Evolutionary conservation across 1,284 basidiomycete species (phyloP).

Genomic region (Macrocybe sp.): DNA sequence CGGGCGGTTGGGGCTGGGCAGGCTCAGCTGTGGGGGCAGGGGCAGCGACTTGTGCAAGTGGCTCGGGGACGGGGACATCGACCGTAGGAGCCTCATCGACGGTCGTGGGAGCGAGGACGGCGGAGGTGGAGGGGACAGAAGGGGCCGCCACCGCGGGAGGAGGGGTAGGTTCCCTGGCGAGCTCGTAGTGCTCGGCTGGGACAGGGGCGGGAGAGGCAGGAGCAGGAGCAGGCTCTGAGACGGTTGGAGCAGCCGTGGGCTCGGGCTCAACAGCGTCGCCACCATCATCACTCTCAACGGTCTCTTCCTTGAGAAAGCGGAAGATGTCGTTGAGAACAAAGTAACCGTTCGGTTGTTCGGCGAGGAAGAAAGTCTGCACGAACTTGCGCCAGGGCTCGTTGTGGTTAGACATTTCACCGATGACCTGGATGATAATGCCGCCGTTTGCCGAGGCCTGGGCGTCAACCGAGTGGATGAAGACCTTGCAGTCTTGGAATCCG

Average conservation of each 20-base stretch:
- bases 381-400: conserved; percentile 95
- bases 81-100: conserved; percentile 31
- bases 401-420: conserved; percentile 96
- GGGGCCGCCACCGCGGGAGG: conserved; percentile 27
- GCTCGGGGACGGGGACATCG: conserved; percentile 30
- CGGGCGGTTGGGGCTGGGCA: neutral
- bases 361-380: conserved; percentile 99
- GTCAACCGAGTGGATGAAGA: conserved; percentile 94
- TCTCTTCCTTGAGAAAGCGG: conserved; percentile 96
- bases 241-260: neutral
- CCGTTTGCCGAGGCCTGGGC: conserved; percentile 91
- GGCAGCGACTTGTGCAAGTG: conserved; percentile 20
- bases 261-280: conserved; percentile 11
- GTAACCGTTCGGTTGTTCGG: conserved; percentile 98
- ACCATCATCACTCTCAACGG: conserved; percentile 72
- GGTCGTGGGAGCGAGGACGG: conserved; percentile 27
- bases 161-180: conserved; percentile 26
- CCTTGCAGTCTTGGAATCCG: conserved; percentile 95
- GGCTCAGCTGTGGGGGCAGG: neutral
- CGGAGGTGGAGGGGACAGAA: conserved; percentile 28
- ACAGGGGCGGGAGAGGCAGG: conserved; percentile 24
- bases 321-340: conserved; percentile 99
- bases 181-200: conserved; percentile 25
- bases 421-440: conserved; percentile 98
- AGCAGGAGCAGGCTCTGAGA: conserved; percentile 5